Evolutionary conservation across 2,329 filamentous ascomycete genomes (phyloP).

Genomic region (Lizonia empirigonia): DNA sequence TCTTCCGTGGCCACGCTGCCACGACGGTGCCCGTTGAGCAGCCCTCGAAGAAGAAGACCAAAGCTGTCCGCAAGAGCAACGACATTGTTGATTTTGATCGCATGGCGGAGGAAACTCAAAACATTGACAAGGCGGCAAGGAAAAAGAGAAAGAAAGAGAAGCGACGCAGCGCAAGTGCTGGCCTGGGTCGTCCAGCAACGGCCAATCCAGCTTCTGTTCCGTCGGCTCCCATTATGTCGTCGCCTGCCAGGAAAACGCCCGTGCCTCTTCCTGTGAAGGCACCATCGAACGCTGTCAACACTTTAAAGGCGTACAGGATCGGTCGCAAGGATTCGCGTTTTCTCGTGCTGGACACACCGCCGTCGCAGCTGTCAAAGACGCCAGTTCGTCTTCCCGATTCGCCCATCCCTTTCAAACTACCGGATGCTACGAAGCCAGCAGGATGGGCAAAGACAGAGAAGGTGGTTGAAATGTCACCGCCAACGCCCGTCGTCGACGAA

Average conservation of each 20-base stretch:
- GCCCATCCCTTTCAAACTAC: conserved; percentile 22
- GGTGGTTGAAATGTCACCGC: not conserved
- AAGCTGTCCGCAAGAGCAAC: not conserved
- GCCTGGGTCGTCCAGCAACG: not conserved
- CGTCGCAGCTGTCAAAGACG: conserved; percentile 12
- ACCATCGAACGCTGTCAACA: not conserved
- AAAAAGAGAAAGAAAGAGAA: conserved; percentile 15
- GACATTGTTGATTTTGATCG: not conserved
- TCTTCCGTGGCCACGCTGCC: conserved; percentile 3
- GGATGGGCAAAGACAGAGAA: conserved; percentile 4
- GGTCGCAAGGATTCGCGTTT: conserved; percentile 6
- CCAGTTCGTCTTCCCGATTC: conserved; percentile 5
- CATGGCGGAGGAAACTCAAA: conserved; percentile 9
- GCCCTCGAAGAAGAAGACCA: conserved; percentile 5
- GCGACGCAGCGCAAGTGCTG: not conserved
- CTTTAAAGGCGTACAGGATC: not conserved
- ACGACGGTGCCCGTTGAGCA: not conserved
- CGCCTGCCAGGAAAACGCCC: conserved; percentile 14
- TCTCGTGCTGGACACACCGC: conserved; percentile 23
- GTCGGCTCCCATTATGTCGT: not conserved
- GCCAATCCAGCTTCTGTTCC: not conserved
- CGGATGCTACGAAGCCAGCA: not conserved
- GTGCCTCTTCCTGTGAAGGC: conserved; percentile 21
- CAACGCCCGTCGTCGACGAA: not conserved
- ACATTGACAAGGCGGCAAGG: conserved; percentile 1